A percentile compares a stretch with the other conserved stretches of the same genome.
These are phyloP conservation scores for Bipolaris cookei DNA, from an alignment of 2,329 filamentous ascomycete genomes.

Conservation along the genomic window DNA sequence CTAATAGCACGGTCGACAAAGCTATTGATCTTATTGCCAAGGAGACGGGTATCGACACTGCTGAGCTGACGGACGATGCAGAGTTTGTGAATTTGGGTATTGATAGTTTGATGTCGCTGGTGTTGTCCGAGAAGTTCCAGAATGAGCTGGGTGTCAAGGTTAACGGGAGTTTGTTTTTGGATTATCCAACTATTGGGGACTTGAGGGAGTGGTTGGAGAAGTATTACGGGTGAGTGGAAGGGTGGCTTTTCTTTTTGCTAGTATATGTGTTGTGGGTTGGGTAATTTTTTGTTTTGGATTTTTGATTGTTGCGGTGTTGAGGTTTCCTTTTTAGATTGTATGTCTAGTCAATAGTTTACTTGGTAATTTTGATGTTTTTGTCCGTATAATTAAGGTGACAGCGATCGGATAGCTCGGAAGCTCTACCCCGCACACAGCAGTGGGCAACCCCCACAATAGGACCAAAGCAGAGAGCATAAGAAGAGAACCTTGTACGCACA, in stretches of 20 bases:
- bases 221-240: conserved; percentile 24
- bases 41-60: conserved; percentile 25
- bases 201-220: conserved; percentile 25
- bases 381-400: too few species aligned
- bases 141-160: conserved; percentile 27
- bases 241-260: not conserved
- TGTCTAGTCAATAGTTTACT: too few species aligned
- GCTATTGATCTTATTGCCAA: conserved; percentile 27
- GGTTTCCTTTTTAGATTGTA: too few species aligned
- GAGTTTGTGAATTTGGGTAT: conserved; percentile 35
- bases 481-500: too few species aligned
- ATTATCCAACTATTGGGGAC: conserved; percentile 33
- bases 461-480: too few species aligned
- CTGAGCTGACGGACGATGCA: conserved; percentile 29
- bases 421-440: too few species aligned
- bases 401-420: too few species aligned
- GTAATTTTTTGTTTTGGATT: not conserved
- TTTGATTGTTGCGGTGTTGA: too few species aligned
- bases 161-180: conserved; percentile 28
- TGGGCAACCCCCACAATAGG: too few species aligned
- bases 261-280: not conserved
- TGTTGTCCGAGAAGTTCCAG: conserved; percentile 31
- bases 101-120: conserved; percentile 35
- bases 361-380: too few species aligned
- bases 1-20: conserved; percentile 13